phyloP scores from a whole-genome alignment of 2,329 filamentous ascomycete species.

The Hirsutella minnesotensis region DNA sequence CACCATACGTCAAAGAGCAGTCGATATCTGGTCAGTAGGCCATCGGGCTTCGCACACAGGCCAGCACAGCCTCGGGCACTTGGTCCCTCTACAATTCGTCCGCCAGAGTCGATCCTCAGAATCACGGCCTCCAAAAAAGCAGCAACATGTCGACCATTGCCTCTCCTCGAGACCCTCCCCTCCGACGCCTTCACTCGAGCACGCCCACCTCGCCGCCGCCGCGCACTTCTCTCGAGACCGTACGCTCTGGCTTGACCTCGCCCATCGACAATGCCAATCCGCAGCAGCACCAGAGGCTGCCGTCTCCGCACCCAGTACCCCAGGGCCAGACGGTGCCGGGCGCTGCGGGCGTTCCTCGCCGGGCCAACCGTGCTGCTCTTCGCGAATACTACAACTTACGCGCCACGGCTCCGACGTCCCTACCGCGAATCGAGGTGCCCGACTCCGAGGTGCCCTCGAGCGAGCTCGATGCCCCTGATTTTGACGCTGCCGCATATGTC shows the following conservation, averaged over 20 bases:
- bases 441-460: slow-evolving; percentile 48
- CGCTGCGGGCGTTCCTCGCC: slow-evolving; percentile 9
- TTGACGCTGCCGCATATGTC: slow-evolving; percentile 62
- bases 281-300: slow-evolving; percentile 9
- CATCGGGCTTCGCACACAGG: too few species aligned
- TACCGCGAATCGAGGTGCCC: slow-evolving; percentile 28
- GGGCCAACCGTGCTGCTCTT: slow-evolving; percentile 70
- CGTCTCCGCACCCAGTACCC: not conserved
- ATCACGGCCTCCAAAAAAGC: not conserved
- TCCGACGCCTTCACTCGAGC: slow-evolving; percentile 44
- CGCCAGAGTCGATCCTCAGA: too few species aligned
- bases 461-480: slow-evolving; percentile 63
- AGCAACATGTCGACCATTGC: slow-evolving; percentile 51
- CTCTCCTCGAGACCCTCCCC: slow-evolving; percentile 45
- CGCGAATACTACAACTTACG: slow-evolving; percentile 87
- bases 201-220: slow-evolving; percentile 58
- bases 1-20: too few species aligned
- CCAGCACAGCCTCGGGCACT: too few species aligned
- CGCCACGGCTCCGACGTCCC: slow-evolving; percentile 24
- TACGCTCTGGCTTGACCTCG: slow-evolving; percentile 47
- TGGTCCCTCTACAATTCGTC: too few species aligned
- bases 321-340: not conserved
- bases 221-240: slow-evolving; percentile 59
- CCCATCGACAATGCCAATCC: slow-evolving; percentile 25
- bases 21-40: too few species aligned